Evolutionary conservation across 768 basidiomycete species (phyloP).

Genomic region (Trametes cinnabarina): DNA sequence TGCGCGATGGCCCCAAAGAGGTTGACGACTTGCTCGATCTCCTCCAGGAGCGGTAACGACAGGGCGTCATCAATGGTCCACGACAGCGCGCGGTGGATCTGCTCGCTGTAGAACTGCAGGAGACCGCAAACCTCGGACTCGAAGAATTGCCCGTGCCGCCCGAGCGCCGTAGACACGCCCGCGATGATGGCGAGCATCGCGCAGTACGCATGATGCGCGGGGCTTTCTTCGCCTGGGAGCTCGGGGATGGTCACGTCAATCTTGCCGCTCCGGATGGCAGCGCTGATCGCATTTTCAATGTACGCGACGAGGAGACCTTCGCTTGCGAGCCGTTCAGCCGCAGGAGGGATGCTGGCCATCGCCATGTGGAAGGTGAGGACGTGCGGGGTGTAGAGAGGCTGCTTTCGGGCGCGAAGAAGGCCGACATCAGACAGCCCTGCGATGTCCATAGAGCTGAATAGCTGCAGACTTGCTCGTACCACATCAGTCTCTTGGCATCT

Average conservation of each 20-base stretch:
- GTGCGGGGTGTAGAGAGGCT: constrained; percentile 72
- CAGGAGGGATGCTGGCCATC: constrained; percentile 67
- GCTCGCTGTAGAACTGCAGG: constrained; percentile 79
- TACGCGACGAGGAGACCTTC: constrained; percentile 82
- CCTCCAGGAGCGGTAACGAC: constrained; percentile 75
- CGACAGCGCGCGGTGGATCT: constrained; percentile 70
- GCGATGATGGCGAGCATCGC: constrained; percentile 80
- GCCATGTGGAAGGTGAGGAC: constrained; percentile 86
- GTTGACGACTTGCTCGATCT: constrained; percentile 76
- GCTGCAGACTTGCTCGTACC: constrained; percentile 69
- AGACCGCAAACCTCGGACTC: constrained; percentile 84
- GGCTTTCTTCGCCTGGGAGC: constrained; percentile 71
- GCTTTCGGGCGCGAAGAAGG: constrained; percentile 57
- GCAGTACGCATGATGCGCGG: constrained; percentile 80
- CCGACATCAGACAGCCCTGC: constrained; percentile 67
- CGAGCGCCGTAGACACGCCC: constrained; percentile 61
- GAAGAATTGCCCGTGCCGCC: constrained; percentile 72
- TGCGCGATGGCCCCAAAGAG: constrained; percentile 75
- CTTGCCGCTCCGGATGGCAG: constrained; percentile 70
- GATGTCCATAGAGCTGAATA: constrained; percentile 67
- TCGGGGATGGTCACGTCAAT: constrained; percentile 68
- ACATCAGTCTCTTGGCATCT: constrained; percentile 79
- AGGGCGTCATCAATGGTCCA: constrained; percentile 83
- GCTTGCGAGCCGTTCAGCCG: constrained; percentile 83
- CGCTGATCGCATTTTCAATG: constrained; percentile 75